Percentiles rank a stretch among this genome's conserved stretches.
Evolutionary conservation across 257 asterid genomes (phyloP).

Genomic region (Solanum infundibuliforme): DNA sequence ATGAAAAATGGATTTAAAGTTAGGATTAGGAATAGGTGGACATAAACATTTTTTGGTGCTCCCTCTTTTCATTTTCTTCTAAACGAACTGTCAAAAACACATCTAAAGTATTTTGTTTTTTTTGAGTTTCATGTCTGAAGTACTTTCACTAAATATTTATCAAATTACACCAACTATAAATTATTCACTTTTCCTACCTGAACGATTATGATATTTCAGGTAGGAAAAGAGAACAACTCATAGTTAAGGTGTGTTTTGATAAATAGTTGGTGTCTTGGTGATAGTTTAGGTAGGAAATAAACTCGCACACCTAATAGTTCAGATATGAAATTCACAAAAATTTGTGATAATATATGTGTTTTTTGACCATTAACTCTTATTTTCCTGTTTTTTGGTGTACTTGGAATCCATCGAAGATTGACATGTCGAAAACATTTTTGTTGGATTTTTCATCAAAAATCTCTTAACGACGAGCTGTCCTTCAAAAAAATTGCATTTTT

Average conservation of each 20-base stretch:
- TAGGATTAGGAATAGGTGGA: conserved; percentile 21
- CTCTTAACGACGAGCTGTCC: neutral
- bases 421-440: neutral
- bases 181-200: neutral
- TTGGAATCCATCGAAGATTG: too few species aligned
- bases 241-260: neutral
- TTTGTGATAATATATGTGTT: too few species aligned
- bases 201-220: too few species aligned
- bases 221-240: neutral
- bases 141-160: too few species aligned
- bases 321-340: too few species aligned
- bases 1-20: neutral
- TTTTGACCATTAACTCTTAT: neutral
- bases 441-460: neutral
- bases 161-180: too few species aligned
- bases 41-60: neutral
- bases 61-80: neutral
- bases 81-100: too few species aligned
- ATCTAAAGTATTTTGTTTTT: too few species aligned
- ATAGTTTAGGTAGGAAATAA: too few species aligned
- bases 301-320: neutral
- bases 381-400: neutral
- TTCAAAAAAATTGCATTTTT: too few species aligned
- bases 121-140: neutral
- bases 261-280: too few species aligned